Percentiles rank a stretch among this genome's conserved stretches.
phyloP scores from a whole-genome alignment of 1,284 basidiomycete genomes.

The Phellinidium pouzarii region DNA sequence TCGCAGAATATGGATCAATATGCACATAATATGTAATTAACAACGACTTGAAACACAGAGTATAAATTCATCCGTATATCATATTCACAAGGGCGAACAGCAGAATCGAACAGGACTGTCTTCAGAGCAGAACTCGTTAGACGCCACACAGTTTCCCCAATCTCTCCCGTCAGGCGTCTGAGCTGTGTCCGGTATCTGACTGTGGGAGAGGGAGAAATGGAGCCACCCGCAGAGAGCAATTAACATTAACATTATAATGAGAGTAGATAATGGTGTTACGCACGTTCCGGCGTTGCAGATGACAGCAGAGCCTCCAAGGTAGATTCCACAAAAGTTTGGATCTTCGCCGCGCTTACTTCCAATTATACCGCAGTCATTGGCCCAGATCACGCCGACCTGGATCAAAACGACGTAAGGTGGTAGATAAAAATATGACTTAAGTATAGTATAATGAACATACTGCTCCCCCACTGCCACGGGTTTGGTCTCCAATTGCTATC shows the following conservation, averaged over 20 bases:
- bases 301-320: neutral
- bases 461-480: neutral
- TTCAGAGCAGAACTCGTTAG: neutral
- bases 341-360: neutral
- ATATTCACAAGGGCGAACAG: no score
- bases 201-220: neutral
- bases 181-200: neutral
- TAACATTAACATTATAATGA: neutral
- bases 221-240: neutral
- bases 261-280: neutral
- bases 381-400: neutral
- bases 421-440: neutral
- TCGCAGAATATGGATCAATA: no score
- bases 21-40: no score
- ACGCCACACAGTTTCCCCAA: neutral
- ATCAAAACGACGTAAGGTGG: neutral
- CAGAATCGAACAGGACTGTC: neutral
- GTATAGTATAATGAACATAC: neutral
- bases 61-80: no score
- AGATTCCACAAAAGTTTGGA: neutral
- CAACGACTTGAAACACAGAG: no score
- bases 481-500: neutral
- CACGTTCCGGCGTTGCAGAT: constrained; percentile 1
- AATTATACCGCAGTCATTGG: neutral
- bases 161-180: neutral